phyloP scores from a whole-genome alignment of 2,329 filamentous ascomycete species.

The Hymenoscyphus albidus region DNA sequence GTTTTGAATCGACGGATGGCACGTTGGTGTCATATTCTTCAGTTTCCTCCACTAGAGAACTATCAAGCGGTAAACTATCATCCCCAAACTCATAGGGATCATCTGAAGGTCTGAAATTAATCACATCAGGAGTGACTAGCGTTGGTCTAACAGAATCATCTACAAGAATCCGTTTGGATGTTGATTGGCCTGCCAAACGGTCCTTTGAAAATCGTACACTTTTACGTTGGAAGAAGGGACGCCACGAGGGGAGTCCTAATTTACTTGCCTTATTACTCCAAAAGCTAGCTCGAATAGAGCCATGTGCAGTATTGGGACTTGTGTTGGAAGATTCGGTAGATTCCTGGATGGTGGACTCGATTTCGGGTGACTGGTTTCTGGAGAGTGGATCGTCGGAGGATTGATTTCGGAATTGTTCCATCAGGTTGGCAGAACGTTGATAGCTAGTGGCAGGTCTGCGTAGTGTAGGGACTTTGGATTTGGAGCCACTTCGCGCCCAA shows the following conservation, averaged over 20 bases:
- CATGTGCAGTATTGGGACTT: slow-evolving; percentile 2
- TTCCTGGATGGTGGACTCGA: neutral
- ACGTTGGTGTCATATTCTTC: slow-evolving; percentile 20
- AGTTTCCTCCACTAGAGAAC: slow-evolving; percentile 22
- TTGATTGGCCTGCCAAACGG: slow-evolving; percentile 26
- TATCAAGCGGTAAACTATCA: slow-evolving; percentile 26
- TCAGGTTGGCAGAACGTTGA: slow-evolving; percentile 68
- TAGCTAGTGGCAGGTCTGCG: slow-evolving; percentile 75
- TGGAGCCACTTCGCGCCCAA: slow-evolving; percentile 47
- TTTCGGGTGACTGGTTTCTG: neutral
- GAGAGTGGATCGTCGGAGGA: neutral
- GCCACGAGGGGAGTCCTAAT: slow-evolving; percentile 28
- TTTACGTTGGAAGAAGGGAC: slow-evolving; percentile 34
- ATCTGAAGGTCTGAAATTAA: slow-evolving; percentile 19
- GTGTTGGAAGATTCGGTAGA: slow-evolving; percentile 12
- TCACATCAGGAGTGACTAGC: slow-evolving; percentile 33
- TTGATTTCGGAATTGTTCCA: slow-evolving; percentile 42
- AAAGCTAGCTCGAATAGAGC: slow-evolving; percentile 19
- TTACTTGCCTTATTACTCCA: slow-evolving; percentile 18
- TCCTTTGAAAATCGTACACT: slow-evolving; percentile 33
- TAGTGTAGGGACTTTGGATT: slow-evolving; percentile 60
- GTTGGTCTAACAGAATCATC: slow-evolving; percentile 30
- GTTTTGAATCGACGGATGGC: slow-evolving; percentile 35
- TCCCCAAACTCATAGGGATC: slow-evolving; percentile 24
- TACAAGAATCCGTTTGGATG: slow-evolving; percentile 31